Conservation (phyloP, 148 eudicot species). For the Bassia scoparia region DNA sequence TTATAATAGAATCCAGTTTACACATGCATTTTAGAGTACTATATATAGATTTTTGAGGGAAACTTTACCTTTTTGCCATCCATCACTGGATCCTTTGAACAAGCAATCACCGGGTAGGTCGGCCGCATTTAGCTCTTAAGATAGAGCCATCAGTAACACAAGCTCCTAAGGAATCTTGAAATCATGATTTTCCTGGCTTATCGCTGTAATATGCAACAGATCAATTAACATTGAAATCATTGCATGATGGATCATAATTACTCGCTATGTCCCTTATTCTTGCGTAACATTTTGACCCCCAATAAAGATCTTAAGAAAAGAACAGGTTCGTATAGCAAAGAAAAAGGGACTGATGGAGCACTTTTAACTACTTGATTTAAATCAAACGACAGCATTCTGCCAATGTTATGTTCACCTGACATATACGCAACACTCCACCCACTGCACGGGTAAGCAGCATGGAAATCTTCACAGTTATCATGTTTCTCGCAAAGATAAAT, state of each 20-base stretch:
- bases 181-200: constrained; percentile 54
- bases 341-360: too few species aligned
- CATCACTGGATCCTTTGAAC: constrained; percentile 52
- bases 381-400: neutral
- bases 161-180: constrained; percentile 48
- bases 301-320: too few species aligned
- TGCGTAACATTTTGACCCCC: too few species aligned
- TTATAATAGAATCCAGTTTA: neutral
- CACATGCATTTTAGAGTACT: neutral
- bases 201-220: constrained; percentile 33
- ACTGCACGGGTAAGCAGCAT: constrained; percentile 57
- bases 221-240: neutral
- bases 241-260: too few species aligned
- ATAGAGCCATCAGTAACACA: constrained; percentile 53
- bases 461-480: constrained; percentile 49
- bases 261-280: too few species aligned
- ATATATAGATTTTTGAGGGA: neutral
- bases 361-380: too few species aligned
- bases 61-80: constrained; percentile 50
- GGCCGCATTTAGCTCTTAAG: constrained; percentile 56
- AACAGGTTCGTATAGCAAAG: too few species aligned
- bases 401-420: constrained; percentile 40
- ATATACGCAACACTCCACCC: constrained; percentile 56
- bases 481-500: constrained; percentile 40
- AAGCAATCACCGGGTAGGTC: constrained; percentile 63